Base-by-base conservation (phyloP, 306 rosid genomes). In the Erythrophleum fordii region DNA sequence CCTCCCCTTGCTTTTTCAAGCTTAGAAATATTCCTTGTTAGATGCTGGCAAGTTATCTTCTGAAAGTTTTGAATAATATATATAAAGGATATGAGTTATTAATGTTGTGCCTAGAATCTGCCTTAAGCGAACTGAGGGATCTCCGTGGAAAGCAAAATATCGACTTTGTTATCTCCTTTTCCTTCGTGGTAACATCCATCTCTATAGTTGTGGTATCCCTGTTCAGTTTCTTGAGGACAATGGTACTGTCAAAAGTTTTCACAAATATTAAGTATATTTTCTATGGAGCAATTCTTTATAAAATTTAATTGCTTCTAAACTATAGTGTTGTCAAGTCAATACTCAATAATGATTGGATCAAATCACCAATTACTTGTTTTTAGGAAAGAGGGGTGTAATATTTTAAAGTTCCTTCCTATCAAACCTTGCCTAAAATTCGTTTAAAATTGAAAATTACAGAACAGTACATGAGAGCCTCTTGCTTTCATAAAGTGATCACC, bases 401-500 rank as follows among this genome's bases (percentile, higher is more conserved):
- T 77, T 41, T 64, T 25, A 41, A 55, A 60, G 73, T 26, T 29
- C 23, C 62, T 62, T 14, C 13, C 29, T 35, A 31, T 65, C 11
- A 28, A 58, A 20, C 77, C 3, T 62, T 80, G 42, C 39, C 48
- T 39, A 67, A 39, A 31, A 10, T 39, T 20, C 39, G 10, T 39
- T 67, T 10, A 67, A 37, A 31, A 67, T 37, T 37, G 51, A 20
- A 37, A 67, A n/a, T 37, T 67, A 37, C 31, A 2, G 23, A 39
- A 66, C 11, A 3, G 13, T 37, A 20, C 31, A 48, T 20, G 58
- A 77, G 75, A 75, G 56, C 77, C 55, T 39, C 9, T 64, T 82
- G 46, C 72, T 75, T 64, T 87, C 76, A n/a, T 58, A 58, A 75
- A 51, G 13, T 68, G 46, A 37, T 60, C 70, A 61, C 58, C 78